Evolutionary conservation across 2,329 filamentous ascomycete genomes (phyloP), one percentile per base, ranked within the genome.

Genomic region (Fusarium humuli): DNA sequence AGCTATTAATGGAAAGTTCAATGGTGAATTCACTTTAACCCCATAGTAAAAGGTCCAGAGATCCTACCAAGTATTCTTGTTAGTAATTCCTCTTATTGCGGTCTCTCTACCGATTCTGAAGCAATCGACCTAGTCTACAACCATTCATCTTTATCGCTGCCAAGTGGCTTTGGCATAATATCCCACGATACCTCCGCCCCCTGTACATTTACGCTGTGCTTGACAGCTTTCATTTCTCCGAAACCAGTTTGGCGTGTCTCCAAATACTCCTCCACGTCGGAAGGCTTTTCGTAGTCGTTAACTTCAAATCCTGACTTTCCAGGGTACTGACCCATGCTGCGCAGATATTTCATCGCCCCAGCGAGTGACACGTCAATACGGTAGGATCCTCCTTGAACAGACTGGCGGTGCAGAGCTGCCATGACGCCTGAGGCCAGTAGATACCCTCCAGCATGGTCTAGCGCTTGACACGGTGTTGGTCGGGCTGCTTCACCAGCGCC

Each of bases 341-440:
- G 52, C 5, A 55, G 41, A 6, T 55, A 55, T 18, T 55, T 55
- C 52, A 55, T 55, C 7, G 6, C 41, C n/a, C 52, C 52, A 34
- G 52, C 41, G 3, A 55, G 40, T 16, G 52, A 55, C 9, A 55
- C 52, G 2, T 55, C 52, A 6, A 55, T 41, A 6, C 40, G 27
- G 6, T 37, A 55, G 2, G 52, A 55, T 3, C 52, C 52, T 3
- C 52, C 52, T 10, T 37, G 5, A 1, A 37, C 18, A 34, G 41
- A 55, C 3, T 22, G 41, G 10, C 52, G 29, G 6, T 55, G 16
- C 4, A 46, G 23, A 22, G 41, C 52, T 16, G 52, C 52, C 41
- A 46, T 34, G 1, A 55, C 40, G 3, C 52, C 52, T 2, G 52
- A 55, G 6, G 52, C 52, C 4, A 55, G 29, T 1, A 55, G 16